Base-by-base conservation (phyloP, 2,329 filamentous ascomycete species). In the Byssoonygena ceratinophila region DNA sequence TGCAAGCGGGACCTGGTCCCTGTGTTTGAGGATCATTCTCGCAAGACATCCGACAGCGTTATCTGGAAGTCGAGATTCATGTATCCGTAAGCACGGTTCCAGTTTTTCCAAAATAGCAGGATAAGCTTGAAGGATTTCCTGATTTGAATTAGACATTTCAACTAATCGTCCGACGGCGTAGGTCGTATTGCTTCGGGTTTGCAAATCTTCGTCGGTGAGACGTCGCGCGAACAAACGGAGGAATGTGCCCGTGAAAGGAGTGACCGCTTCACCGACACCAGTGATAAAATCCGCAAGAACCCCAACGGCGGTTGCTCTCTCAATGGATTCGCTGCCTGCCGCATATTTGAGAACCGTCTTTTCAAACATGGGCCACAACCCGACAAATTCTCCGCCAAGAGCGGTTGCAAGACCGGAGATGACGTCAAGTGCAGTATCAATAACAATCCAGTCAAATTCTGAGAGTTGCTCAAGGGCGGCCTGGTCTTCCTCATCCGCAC, bases 401-500 rank as follows among this genome's bases (percentile, higher is more conserved):
- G 88, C 88, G 44, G 82, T 81, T 18, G 90, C 83, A 37, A 97
- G 79, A 34, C 87, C 88, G 48, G 88, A 87, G 47, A 96, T 77
- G 44, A 94, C 88, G 59, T 97, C 92, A 52, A 97, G 80, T 32
- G 88, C 90, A 8, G 89, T 95, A 73, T 98, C 92, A 51, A 97
- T 85, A 48, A 95, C 84, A 16, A 96, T 80, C 92, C 92, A 97
- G 74, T 97, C 92, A 64, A 94, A 95, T 73, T 98, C 92, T 1
- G 91, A 94, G 27, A 85, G 85, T 66, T 89, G 91, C 46, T 81
- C 75, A 52, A 85, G 81, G 8, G 82, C 75, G n/a, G 83, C 82
- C 52, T 81, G 78, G 57, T 84, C 80, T 60, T 91, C 89, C 52
- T 87, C 85, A 56, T 87, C 84, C 55, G 86, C 84, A 43, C 85